A percentile compares a stretch with the other conserved stretches of the same genome.
Conservation (phyloP, 1,284 basidiomycete species). For the Ceratobasidium sp. region DNA sequence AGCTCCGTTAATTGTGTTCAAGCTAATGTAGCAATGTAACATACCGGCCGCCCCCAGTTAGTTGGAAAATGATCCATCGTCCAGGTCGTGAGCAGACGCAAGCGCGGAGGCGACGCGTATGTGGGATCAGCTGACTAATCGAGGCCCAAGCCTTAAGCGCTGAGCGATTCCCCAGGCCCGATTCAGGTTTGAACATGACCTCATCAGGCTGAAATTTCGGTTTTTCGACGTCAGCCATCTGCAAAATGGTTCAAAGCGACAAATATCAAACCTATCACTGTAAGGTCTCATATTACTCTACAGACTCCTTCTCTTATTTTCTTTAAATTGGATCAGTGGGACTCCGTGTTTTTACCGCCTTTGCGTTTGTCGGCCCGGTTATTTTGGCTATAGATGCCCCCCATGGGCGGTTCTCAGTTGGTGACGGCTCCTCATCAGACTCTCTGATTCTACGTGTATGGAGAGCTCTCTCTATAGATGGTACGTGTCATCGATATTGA, state of each 20-base stretch:
- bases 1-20: background rate
- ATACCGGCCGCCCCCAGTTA: slow-evolving; percentile 83
- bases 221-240: background rate
- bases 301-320: background rate
- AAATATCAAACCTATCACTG: slow-evolving; percentile 35
- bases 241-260: background rate
- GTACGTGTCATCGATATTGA: slow-evolving; percentile 58
- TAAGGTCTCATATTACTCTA: background rate
- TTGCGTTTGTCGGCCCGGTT: slow-evolving; percentile 27
- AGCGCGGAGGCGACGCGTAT: slow-evolving; percentile 41
- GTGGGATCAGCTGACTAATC: slow-evolving; percentile 32
- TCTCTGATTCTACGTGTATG: background rate
- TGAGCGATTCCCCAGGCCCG: background rate
- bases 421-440: background rate
- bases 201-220: background rate
- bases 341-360: slow-evolving; percentile 17
- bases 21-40: slow-evolving; percentile 54
- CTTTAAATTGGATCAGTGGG: background rate
- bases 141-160: background rate
- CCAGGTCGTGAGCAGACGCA: slow-evolving; percentile 42
- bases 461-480: slow-evolving; percentile 61
- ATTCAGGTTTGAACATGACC: background rate
- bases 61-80: slow-evolving; percentile 85
- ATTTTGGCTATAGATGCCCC: slow-evolving; percentile 72
- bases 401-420: slow-evolving; percentile 77